Base-by-base conservation (phyloP, 257 asterid genomes). In the Solanum bulbocastanum region DNA sequence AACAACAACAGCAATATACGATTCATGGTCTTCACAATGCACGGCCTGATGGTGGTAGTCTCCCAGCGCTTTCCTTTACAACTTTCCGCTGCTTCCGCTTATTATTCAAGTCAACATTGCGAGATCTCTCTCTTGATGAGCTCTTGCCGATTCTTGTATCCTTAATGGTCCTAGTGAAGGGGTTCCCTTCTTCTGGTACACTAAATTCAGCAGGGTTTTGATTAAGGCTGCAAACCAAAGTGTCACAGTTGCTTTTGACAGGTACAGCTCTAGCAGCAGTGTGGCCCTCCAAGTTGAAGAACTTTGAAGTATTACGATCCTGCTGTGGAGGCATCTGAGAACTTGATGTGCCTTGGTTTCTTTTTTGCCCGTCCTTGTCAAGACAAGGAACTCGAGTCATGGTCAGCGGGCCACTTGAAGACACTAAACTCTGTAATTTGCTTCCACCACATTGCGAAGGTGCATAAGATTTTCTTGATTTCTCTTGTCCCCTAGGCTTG, bases 171-270 rank as follows among this genome's bases (percentile, higher is more conserved):
- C 94, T 86, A 5, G 96, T 96, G 90, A 56, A 96, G 87, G 83
- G 86, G 66, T 94, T 94, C 83, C 92, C 89, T 46, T 93, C 92
- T 27, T 90, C 93, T 11, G 94, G 95, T 42, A 88, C 8, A 90
- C 94, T 93, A 86, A 96, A 94, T 46, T 97, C 98, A 52, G 98
- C 98, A 14, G 99, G 99, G 90, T 95, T 96, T 52, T 87, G 88
- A 89, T 96, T 95, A 30, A 94, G 90, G 20, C 71, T 58, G 81
- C 93, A 76, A 8, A 60, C 18, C 46, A 62, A 88, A 20, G 86
- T 89, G 8, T 60, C 83, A 9, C 81, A 46, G 33, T 40, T 25
- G 30, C 23, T 62, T 62, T 84, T 90, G 40, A 46, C 35, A 4
- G 89, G 83, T 68, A 58, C 71, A 83, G 72, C 32, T 72, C 56